phyloP scores from a whole-genome alignment of 129 eudicot species.

The Dittrichia graveolens region DNA sequence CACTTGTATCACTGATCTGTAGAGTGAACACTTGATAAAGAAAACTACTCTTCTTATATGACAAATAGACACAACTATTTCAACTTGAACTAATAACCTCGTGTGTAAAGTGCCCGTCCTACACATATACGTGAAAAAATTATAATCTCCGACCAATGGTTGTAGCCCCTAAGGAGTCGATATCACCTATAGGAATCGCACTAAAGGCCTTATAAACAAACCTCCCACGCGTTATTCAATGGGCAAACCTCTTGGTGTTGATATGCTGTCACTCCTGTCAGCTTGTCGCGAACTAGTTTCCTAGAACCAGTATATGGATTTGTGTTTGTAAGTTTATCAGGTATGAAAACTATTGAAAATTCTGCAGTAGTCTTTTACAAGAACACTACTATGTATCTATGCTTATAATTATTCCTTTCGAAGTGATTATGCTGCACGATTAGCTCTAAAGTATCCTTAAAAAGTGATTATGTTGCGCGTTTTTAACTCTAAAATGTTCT shows the following conservation, averaged over 20 bases:
- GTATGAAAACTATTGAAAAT: not conserved
- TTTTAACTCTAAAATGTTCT: conserved; percentile 17
- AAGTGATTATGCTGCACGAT: too few species aligned
- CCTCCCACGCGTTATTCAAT: not conserved
- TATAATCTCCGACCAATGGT: not conserved
- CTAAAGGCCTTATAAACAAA: conserved; percentile 1
- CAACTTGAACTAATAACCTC: conserved; percentile 17
- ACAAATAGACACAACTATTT: not conserved
- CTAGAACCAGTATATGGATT: not conserved
- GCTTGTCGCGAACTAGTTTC: conserved; percentile 15
- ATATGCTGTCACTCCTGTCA: too few species aligned
- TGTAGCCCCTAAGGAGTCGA: not conserved
- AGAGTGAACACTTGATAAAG: conserved; percentile 4
- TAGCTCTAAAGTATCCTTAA: too few species aligned
- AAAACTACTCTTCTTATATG: conserved; percentile 13
- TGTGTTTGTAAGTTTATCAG: conserved; percentile 12
- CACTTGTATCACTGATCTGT: not conserved
- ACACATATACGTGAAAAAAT: not conserved
- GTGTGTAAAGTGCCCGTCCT: not conserved
- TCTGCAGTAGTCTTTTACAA: not conserved
- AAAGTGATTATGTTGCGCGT: not conserved
- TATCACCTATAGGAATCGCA: not conserved
- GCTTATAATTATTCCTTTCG: too few species aligned
- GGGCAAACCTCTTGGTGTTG: not conserved
- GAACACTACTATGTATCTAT: not conserved